Conservation (phyloP, 2,329 filamentous ascomycete species). For the Falciphora oryzae region DNA sequence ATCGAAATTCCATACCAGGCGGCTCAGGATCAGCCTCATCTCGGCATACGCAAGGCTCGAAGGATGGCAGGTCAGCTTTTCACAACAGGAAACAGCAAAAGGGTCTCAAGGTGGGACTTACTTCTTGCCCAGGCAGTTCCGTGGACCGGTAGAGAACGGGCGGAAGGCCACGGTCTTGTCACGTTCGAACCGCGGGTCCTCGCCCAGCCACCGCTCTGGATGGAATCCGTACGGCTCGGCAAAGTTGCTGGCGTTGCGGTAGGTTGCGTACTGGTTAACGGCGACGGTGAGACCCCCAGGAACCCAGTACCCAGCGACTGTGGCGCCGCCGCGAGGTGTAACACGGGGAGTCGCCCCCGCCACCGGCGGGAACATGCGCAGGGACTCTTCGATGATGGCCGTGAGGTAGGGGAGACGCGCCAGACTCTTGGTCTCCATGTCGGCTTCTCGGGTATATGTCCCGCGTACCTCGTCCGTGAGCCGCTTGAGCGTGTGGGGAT, state of each 20-base stretch:
- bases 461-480: constrained; percentile 8
- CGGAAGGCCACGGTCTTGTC: constrained; percentile 39
- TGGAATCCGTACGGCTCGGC: constrained; percentile 23
- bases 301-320: constrained; percentile 21
- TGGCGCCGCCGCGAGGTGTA: constrained; percentile 18
- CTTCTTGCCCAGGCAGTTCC: constrained; percentile 43
- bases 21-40: constrained; percentile 38
- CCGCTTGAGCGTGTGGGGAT: constrained; percentile 18
- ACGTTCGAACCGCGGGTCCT: constrained; percentile 33
- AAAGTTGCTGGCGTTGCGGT: constrained; percentile 27
- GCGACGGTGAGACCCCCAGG: constrained; percentile 24
- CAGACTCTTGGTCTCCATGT: constrained; percentile 21
- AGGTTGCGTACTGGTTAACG: constrained; percentile 24
- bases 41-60: constrained; percentile 36
- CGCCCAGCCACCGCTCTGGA: constrained; percentile 32
- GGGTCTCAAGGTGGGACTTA: too few relatives aligned
- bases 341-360: constrained; percentile 16
- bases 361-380: constrained; percentile 23
- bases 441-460: constrained; percentile 15
- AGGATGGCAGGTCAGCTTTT: too few relatives aligned
- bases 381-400: constrained; percentile 25
- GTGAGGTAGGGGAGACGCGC: constrained; percentile 25
- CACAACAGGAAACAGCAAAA: too few relatives aligned
- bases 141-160: constrained; percentile 41
- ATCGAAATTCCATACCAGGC: constrained; percentile 40